Evolutionary conservation across 2,329 filamentous ascomycete genomes (phyloP).

Genomic region (Arachnomyces sp.): DNA sequence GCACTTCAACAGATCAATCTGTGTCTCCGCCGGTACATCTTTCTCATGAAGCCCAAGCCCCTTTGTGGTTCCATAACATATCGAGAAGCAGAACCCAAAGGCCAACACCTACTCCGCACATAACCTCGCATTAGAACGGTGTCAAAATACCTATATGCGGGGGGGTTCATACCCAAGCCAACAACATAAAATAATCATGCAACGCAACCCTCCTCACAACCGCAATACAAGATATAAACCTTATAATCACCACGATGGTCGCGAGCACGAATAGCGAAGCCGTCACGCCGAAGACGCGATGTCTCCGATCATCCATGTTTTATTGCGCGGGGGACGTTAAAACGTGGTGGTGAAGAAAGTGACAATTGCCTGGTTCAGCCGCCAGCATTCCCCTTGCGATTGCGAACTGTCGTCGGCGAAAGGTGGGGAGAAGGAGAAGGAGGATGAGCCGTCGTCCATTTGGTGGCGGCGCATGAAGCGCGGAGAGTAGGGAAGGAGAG

Average conservation of each 20-base stretch:
- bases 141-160: no score
- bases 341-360: no score
- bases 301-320: slow-evolving; percentile 28
- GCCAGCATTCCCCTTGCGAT: no score
- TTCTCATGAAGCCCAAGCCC: slow-evolving; percentile 38
- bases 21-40: slow-evolving; percentile 26
- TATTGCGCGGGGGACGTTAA: no score
- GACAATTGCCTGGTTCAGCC: no score
- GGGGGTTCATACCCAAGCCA: slow-evolving; percentile 58
- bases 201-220: slow-evolving; percentile 65
- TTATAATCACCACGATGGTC: slow-evolving; percentile 65
- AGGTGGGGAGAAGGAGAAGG: slow-evolving; percentile 9
- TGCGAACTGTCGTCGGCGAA: neutral
- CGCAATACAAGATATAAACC: slow-evolving; percentile 63
- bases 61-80: slow-evolving; percentile 37
- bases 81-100: slow-evolving; percentile 40
- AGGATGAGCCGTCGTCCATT: slow-evolving; percentile 15
- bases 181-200: slow-evolving; percentile 75
- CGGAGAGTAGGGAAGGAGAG: no score
- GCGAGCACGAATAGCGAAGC: slow-evolving; percentile 53
- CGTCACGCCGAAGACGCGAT: slow-evolving; percentile 35
- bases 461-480: no score
- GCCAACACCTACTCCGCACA: slow-evolving; percentile 29
- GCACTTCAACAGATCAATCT: slow-evolving; percentile 35
- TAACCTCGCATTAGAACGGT: no score